A percentile compares a stretch with the other conserved stretches of the same genome.
Conservation (phyloP, 2,329 filamentous ascomycete species). For the Ophiocordyceps camponoti-rufipedis region DNA sequence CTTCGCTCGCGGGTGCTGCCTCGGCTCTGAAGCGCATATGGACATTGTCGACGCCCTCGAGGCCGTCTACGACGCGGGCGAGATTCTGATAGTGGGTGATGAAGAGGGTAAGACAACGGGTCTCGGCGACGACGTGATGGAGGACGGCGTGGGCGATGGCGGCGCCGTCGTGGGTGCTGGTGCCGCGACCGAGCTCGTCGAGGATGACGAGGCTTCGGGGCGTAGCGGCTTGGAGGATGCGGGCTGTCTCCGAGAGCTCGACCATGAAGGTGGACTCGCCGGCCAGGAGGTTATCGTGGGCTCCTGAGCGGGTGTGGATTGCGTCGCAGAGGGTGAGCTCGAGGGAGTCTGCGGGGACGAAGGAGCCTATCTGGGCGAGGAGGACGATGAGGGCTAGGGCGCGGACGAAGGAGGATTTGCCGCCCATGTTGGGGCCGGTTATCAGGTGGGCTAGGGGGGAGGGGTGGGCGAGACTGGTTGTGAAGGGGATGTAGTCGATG, state of each 20-base stretch:
- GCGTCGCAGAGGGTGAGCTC: constrained; percentile 71
- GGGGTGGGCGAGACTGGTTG: constrained; percentile 51
- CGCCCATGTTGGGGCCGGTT: constrained; percentile 97
- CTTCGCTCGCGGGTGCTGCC: constrained; percentile 3
- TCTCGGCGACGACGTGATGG: constrained; percentile 60
- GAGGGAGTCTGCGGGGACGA: constrained; percentile 65
- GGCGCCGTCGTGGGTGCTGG: constrained; percentile 86
- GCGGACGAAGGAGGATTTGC: constrained; percentile 94
- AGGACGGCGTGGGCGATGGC: constrained; percentile 90
- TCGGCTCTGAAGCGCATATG: constrained; percentile 70
- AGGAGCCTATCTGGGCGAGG: constrained; percentile 88
- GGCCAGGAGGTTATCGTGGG: constrained; percentile 87
- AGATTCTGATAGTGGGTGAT: constrained; percentile 96
- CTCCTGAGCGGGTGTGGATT: constrained; percentile 90
- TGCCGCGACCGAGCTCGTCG: constrained; percentile 86
- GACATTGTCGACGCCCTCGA: constrained; percentile 61
- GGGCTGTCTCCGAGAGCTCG: constrained; percentile 78
- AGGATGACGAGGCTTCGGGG: constrained; percentile 74
- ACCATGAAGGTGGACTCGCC: constrained; percentile 98
- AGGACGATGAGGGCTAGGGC: constrained; percentile 81
- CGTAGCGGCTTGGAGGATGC: constrained; percentile 79
- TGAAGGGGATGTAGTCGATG: constrained; percentile 85
- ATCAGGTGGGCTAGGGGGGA: constrained; percentile 61
- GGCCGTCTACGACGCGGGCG: constrained; percentile 47
- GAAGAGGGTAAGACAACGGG: constrained; percentile 70